Percentiles rank a stretch among this genome's conserved stretches.
phyloP scores from a whole-genome alignment of 129 eudicot genomes.

The Flaveria ramosissima region DNA sequence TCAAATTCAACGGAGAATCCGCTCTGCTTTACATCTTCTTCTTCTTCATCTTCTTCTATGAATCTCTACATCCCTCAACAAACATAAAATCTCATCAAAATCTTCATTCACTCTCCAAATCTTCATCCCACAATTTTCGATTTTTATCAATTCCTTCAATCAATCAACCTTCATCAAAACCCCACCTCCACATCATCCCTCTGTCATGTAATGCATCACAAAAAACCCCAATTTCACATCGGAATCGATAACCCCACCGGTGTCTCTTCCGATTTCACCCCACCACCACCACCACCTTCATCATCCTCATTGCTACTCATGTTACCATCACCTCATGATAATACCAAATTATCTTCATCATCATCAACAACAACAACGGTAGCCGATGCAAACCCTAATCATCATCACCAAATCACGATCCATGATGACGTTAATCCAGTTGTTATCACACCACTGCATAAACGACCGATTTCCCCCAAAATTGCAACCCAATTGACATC shows the following conservation, averaged over 20 bases:
- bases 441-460: no score
- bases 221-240: constrained; percentile 60
- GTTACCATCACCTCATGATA: constrained; percentile 18
- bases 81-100: constrained; percentile 14
- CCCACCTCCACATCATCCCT: not conserved
- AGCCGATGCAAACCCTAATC: constrained; percentile 7
- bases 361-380: not conserved
- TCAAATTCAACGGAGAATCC: constrained; percentile 35
- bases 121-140: no score
- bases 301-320: constrained; percentile 16
- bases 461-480: no score
- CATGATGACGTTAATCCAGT: constrained; percentile 10
- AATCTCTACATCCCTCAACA: constrained; percentile 4
- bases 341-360: not conserved
- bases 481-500: constrained; percentile 1
- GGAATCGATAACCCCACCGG: constrained; percentile 63
- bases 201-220: constrained; percentile 68
- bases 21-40: constrained; percentile 21
- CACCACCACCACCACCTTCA: not conserved
- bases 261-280: constrained; percentile 78
- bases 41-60: constrained; percentile 24
- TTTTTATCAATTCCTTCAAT: not conserved
- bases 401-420: constrained; percentile 37
- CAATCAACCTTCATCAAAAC: not conserved
- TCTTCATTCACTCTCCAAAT: constrained; percentile 16